Base-by-base conservation (phyloP, 371 early-diverging fungal species). In the Syncephalastrum monosporum region DNA sequence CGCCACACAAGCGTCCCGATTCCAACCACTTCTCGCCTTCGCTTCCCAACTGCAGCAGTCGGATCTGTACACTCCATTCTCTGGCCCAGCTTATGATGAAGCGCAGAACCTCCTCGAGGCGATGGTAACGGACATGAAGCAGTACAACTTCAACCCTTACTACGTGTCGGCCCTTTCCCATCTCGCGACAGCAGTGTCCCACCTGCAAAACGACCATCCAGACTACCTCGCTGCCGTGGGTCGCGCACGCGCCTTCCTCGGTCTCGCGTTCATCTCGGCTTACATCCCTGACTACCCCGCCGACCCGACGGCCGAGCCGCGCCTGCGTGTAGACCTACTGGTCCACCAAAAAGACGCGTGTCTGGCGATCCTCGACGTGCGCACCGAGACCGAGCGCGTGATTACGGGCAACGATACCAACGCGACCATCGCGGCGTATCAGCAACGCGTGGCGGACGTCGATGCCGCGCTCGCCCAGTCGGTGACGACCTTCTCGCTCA, bases 261-360 rank as follows among this genome's bases (percentile, higher is more conserved):
- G 83, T 5, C 57, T 84, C 10, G 72, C 82, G 1, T 91, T 88
- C 63, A 67, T 90, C 47, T 72, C 77, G 7, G 74, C 82, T 0
- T 91, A 89, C 53, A 78, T 91, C 41, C 91, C 93, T 3, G 85
- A 85, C 42, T 84, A 89, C 43, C 90, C 93, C 0, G 71, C 86
- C 47, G 93, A 92, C 64, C 92, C 93, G 12, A 88, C 89, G 0
- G 80, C 86, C 12, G 84, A 86, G 55, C 82, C 87, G 12, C 79
- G 82, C 38, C 68, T 88, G 29, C 88, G 82, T 61, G 76, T 84
- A 10, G 69, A 83, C 19, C 70, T 88, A 16, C 60, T 87, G 17
- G 64, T 65, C 24, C 54, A 68, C 53, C 75, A 81, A 47, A 74
- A 82, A 38, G 63, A 75, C 23, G 49, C 71, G 1, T 60, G 83